Conservation (phyloP, 2,329 filamentous ascomycete species). For the Alternaria panax region DNA sequence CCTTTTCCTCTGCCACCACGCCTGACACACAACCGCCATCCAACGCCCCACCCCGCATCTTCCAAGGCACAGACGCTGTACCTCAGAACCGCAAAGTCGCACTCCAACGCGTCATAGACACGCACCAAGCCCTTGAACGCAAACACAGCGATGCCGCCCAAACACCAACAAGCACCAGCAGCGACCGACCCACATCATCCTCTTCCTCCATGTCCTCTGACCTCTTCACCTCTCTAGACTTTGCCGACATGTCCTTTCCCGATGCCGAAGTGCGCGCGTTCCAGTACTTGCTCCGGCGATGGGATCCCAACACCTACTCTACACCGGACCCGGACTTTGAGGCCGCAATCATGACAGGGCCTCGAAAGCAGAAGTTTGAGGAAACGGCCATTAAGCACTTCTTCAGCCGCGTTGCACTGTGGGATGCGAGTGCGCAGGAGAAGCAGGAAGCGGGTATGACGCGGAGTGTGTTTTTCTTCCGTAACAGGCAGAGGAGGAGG, state of each 20-base stretch:
- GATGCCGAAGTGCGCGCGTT: conserved; percentile 34
- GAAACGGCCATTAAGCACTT: conserved; percentile 32
- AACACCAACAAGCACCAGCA: conserved; percentile 12
- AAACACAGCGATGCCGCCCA: conserved; percentile 6
- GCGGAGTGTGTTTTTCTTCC: conserved; percentile 5
- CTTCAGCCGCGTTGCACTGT: conserved; percentile 28
- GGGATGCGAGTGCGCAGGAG: conserved; percentile 28
- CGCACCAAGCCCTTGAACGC: conserved; percentile 25
- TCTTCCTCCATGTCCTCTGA: conserved; percentile 20
- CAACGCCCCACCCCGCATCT: conserved; percentile 3
- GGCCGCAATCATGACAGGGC: conserved; percentile 11
- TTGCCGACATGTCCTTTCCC: conserved; percentile 18
- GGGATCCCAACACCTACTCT: conserved; percentile 19
- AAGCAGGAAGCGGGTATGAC: not conserved
- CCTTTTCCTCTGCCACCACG: not conserved
- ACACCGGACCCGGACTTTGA: conserved; percentile 28
- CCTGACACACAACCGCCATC: not conserved
- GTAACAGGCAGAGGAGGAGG: conserved; percentile 6
- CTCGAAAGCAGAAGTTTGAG: conserved; percentile 25
- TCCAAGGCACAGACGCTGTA: conserved; percentile 28
- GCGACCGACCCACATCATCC: conserved; percentile 7
- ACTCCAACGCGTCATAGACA: conserved; percentile 24
- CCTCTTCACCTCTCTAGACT: conserved; percentile 22
- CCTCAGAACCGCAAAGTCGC: conserved; percentile 23
- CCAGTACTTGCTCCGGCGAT: conserved; percentile 28